Percentiles rank a stretch among this genome's conserved stretches.
phyloP scores from a whole-genome alignment of 1,139 yeast species.

The Kluyveromyces marxianus region DNA sequence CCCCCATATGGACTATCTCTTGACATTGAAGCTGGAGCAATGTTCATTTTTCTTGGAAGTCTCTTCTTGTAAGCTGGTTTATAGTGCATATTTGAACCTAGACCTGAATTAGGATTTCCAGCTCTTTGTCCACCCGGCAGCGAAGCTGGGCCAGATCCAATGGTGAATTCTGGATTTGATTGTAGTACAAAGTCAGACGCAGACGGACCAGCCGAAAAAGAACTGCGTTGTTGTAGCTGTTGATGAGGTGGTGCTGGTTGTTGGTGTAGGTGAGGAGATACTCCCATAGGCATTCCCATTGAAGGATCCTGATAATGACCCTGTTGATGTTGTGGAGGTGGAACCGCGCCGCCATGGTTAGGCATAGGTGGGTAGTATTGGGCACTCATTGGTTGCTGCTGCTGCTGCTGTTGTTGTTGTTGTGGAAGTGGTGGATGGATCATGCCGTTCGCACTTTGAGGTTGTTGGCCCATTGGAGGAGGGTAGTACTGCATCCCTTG shows the following conservation, averaged over 20 bases:
- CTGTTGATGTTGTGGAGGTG: conserved; percentile 4
- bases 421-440: not conserved
- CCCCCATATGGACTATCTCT: conserved; percentile 11
- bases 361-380: conserved; percentile 4
- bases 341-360: not conserved
- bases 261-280: too few species aligned
- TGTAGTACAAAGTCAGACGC: conserved; percentile 44
- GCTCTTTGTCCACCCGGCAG: conserved; percentile 6
- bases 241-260: conserved; percentile 7
- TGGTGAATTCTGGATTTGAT: conserved; percentile 46
- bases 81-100: conserved; percentile 15
- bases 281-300: conserved; percentile 6
- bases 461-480: not conserved
- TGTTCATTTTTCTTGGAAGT: conserved; percentile 21
- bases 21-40: conserved; percentile 30
- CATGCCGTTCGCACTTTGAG: not conserved
- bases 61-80: conserved; percentile 35
- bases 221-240: conserved; percentile 9
- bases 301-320: conserved; percentile 1
- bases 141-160: conserved; percentile 26
- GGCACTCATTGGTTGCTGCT: conserved; percentile 1
- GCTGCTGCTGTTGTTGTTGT: not conserved
- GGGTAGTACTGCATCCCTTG: conserved; percentile 1
- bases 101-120: conserved; percentile 11
- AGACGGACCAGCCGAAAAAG: conserved; percentile 21